phyloP scores from a whole-genome alignment of 2,329 filamentous ascomycete species.

The Curvularia spicifera region DNA sequence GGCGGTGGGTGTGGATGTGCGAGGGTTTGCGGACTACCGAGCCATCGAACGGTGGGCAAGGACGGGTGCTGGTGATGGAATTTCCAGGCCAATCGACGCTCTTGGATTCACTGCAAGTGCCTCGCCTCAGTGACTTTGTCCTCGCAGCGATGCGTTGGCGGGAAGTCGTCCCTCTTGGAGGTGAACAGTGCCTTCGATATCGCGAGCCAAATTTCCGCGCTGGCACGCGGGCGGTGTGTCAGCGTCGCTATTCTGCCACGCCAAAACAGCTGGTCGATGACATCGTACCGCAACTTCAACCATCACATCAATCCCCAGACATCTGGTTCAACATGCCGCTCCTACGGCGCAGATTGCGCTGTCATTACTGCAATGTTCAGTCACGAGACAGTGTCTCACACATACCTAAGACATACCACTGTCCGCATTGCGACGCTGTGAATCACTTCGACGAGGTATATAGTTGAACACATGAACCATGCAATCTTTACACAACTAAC shows the following conservation, averaged over 20 bases:
- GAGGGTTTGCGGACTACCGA: slow-evolving; percentile 33
- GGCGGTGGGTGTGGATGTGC: slow-evolving; percentile 36
- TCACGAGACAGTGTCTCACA: slow-evolving; percentile 32
- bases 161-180: slow-evolving; percentile 8
- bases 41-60: slow-evolving; percentile 28
- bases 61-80: slow-evolving; percentile 2
- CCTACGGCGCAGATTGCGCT: slow-evolving; percentile 45
- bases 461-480: slow-evolving; percentile 4
- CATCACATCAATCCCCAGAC: slow-evolving; percentile 5
- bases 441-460: slow-evolving; percentile 87
- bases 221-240: slow-evolving; percentile 25
- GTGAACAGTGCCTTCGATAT: slow-evolving; percentile 14
- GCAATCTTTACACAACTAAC: slow-evolving; percentile 20
- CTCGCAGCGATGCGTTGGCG: slow-evolving; percentile 2
- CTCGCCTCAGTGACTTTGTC: background rate
- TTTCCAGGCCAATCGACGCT: background rate
- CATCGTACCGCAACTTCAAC: slow-evolving; percentile 12
- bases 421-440: slow-evolving; percentile 76
- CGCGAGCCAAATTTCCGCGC: slow-evolving; percentile 26
- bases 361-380: slow-evolving; percentile 43
- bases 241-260: slow-evolving; percentile 20
- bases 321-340: slow-evolving; percentile 36
- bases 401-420: slow-evolving; percentile 35
- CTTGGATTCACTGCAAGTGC: background rate
- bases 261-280: slow-evolving; percentile 22